These are phyloP conservation scores for Pichia gijzeniarum DNA, from an alignment of 805 yeast genomes.

Conservation along the genomic window DNA sequence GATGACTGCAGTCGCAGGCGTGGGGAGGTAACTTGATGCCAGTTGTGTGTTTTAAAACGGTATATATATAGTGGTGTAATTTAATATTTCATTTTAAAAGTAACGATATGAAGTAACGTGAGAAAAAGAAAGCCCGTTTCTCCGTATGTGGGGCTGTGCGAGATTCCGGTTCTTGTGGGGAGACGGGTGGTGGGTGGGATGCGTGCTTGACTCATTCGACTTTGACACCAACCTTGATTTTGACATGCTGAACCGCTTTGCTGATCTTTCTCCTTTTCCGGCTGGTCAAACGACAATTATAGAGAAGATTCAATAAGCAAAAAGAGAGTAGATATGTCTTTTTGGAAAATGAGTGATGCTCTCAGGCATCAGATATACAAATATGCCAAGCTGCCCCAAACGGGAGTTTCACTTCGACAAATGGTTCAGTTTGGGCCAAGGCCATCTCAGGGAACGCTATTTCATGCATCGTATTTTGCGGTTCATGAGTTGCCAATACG, in stretches of 20 bases:
- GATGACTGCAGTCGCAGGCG: conserved; percentile 31
- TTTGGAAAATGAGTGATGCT: conserved; percentile 43
- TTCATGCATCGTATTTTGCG: conserved; percentile 76
- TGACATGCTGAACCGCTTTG: too few species aligned
- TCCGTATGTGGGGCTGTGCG: conserved; percentile 3
- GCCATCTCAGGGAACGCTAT: conserved; percentile 72
- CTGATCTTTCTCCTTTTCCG: too few species aligned
- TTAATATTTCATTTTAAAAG: not conserved
- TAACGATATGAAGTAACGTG: not conserved
- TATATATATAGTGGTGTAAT: not conserved
- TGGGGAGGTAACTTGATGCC: conserved; percentile 3
- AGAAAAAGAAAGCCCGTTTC: conserved; percentile 1
- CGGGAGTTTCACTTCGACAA: conserved; percentile 77
- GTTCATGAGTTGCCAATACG: conserved; percentile 85
- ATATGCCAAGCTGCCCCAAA: conserved; percentile 71
- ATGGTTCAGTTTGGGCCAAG: conserved; percentile 87
- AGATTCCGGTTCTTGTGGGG: not conserved
- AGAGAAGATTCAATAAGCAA: too few species aligned
- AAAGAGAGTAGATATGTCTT: conserved; percentile 1
- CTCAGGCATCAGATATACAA: conserved; percentile 51
- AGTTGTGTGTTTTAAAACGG: too few species aligned
- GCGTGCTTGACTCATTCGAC: too few species aligned
- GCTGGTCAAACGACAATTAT: too few species aligned
- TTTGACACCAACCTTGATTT: too few species aligned
- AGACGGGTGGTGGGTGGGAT: not conserved